Evolutionary conservation across 768 basidiomycete species (phyloP), one percentile per base, ranked within the genome.

Genomic region (Mycena chlorophos): DNA sequence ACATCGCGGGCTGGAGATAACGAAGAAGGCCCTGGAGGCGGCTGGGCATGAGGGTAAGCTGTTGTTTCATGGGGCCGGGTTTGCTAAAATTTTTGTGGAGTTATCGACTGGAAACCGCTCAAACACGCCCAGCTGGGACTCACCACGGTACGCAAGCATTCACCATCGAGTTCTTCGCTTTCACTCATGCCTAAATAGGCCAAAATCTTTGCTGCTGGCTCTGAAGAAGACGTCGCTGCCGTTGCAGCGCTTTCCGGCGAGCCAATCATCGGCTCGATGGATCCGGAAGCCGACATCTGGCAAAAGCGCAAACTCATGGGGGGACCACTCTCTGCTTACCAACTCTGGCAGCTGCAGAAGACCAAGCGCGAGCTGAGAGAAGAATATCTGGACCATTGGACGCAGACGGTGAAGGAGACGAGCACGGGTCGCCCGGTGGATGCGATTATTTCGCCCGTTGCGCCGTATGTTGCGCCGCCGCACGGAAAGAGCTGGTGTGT

Each of bases 351-450:
- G 62, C 38, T 83, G 6, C 86, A 88, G 23, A 83, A 79, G 62
- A 64, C 66, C 61, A 79, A 76, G 62, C 69, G 68, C 4, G 73
- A 75, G 10, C 58, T 87, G 27, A 78, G 86, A 23, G 73, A 82
- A 60, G 74, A 77, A 48, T 83, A 89, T 64, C 68, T 88, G 43
- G 78, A 84, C 45, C 69, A 81, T 47, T 91, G 88, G 89, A 77
- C 84, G 49, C 73, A 69, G 4, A 86, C 84, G 0, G 70, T 61
- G 10, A 57, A 51, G 0, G 45, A 62, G 14, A 91, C 88, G 0
- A 81, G 80, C 0, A 91, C 88, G 0, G 87, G 86, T 2, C 71
- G 91, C 2, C 86, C 88, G 4, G 79, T 91, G 5, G 91, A 92
- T 65, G 89, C 86, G 1, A 82, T 93, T 60, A 85, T 92, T 30